phyloP scores from a whole-genome alignment of 345 rosid species.

The Bruguiera parviflora region DNA sequence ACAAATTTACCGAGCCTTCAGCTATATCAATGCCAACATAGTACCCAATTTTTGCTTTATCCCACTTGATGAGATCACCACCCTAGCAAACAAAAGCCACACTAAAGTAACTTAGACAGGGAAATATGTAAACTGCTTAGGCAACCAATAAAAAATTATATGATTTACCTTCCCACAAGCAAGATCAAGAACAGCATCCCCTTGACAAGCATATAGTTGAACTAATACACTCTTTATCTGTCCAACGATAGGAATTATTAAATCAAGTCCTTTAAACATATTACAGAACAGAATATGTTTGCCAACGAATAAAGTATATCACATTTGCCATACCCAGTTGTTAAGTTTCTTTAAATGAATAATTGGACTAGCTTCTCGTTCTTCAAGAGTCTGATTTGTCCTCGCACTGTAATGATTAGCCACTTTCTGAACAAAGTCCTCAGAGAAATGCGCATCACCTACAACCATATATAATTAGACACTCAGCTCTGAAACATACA shows the following conservation, averaged over 20 bases:
- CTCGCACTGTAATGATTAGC: slow-evolving; percentile 98
- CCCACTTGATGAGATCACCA: slow-evolving; percentile 99
- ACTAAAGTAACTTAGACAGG: background rate
- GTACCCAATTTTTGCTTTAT: slow-evolving; percentile 84
- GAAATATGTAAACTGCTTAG: background rate
- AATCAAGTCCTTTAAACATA: background rate
- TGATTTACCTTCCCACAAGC: slow-evolving; percentile 84
- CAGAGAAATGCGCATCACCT: slow-evolving; percentile 53
- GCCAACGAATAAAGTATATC: slow-evolving; percentile 3
- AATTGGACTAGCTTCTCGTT: slow-evolving; percentile 97
- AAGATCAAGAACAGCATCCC: slow-evolving; percentile 94
- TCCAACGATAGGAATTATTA: slow-evolving; percentile 4
- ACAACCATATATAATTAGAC: slow-evolving; percentile 17
- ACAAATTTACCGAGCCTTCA: slow-evolving; percentile 82
- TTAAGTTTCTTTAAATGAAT: slow-evolving; percentile 94
- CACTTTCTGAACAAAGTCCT: slow-evolving; percentile 58
- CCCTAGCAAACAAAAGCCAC: slow-evolving; percentile 45
- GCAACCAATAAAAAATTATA: background rate
- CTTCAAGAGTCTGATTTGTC: slow-evolving; percentile 92
- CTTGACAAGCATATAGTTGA: slow-evolving; percentile 80
- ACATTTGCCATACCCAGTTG: slow-evolving; percentile 60
- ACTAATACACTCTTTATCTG: slow-evolving; percentile 97
- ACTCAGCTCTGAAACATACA: background rate
- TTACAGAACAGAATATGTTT: background rate
- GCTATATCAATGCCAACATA: slow-evolving; percentile 97